Percentiles rank a stretch among this genome's conserved stretches.
Evolutionary conservation across 345 rosid genomes (phyloP).

Genomic region (Murraya paniculata): DNA sequence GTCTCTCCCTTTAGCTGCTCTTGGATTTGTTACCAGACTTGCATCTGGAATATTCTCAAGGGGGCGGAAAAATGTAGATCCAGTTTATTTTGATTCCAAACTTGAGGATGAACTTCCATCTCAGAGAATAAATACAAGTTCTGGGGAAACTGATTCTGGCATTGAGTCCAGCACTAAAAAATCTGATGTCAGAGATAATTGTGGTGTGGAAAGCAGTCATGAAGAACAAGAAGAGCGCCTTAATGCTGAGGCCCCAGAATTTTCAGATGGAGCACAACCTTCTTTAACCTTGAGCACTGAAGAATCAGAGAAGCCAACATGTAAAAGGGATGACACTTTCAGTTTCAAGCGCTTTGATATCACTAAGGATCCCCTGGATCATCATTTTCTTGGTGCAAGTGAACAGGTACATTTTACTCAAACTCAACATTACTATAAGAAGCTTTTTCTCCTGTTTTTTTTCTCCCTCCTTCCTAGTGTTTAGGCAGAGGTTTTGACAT

Average conservation of each 20-base stretch:
- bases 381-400: constrained; percentile 64
- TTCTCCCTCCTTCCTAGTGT: neutral
- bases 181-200: constrained; percentile 31
- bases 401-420: constrained; percentile 51
- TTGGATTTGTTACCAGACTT: constrained; percentile 76
- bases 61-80: constrained; percentile 52
- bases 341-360: constrained; percentile 74
- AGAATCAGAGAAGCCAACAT: constrained; percentile 31
- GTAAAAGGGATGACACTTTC: constrained; percentile 35
- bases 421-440: neutral
- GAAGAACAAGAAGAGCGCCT: constrained; percentile 26
- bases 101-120: constrained; percentile 43
- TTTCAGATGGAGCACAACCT: constrained; percentile 34
- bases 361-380: constrained; percentile 75
- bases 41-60: constrained; percentile 87
- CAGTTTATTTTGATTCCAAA: constrained; percentile 38
- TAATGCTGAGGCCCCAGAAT: constrained; percentile 27
- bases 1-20: constrained; percentile 83
- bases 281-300: constrained; percentile 31
- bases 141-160: constrained; percentile 36
- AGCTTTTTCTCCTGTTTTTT: neutral
- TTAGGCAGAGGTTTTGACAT: neutral
- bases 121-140: constrained; percentile 23
- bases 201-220: constrained; percentile 30
- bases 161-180: constrained; percentile 46